Conservation (phyloP, 257 asterid species). For the Solanum infundibuliforme region DNA sequence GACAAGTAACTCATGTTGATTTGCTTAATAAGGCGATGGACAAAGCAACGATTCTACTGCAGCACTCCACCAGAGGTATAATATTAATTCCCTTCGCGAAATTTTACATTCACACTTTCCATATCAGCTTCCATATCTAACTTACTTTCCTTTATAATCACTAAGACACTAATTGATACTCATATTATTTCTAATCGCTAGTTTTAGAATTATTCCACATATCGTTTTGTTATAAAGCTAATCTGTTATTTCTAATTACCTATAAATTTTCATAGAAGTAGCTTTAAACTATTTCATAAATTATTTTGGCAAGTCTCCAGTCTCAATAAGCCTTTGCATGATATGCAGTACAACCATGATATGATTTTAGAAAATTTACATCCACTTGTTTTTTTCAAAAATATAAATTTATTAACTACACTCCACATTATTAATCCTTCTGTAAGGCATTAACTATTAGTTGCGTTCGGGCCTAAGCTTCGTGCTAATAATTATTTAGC, state of each 20-base stretch:
- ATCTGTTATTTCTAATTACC: accelerated
- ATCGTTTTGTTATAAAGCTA: too few relatives aligned
- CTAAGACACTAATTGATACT: not conserved
- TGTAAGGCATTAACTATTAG: too few relatives aligned
- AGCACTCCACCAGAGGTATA: not conserved
- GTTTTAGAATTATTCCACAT: not conserved
- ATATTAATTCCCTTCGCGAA: too few relatives aligned
- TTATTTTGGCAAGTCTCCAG: not conserved
- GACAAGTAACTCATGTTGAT: not conserved
- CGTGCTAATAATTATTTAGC: not conserved
- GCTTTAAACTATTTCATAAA: not conserved
- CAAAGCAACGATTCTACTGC: not conserved
- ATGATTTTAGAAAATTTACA: not conserved
- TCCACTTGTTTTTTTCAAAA: not conserved
- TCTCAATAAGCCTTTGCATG: not conserved
- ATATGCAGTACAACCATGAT: not conserved
- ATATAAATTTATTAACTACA: too few relatives aligned
- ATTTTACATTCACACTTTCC: not conserved
- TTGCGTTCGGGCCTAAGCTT: not conserved
- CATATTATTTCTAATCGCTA: not conserved
- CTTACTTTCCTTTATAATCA: too few relatives aligned
- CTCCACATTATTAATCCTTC: too few relatives aligned
- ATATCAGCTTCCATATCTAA: not conserved
- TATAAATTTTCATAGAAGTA: not conserved
- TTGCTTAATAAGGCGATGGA: not conserved